phyloP scores from a whole-genome alignment of 2,329 filamentous ascomycete genomes.

The Penicillium sumatraense region DNA sequence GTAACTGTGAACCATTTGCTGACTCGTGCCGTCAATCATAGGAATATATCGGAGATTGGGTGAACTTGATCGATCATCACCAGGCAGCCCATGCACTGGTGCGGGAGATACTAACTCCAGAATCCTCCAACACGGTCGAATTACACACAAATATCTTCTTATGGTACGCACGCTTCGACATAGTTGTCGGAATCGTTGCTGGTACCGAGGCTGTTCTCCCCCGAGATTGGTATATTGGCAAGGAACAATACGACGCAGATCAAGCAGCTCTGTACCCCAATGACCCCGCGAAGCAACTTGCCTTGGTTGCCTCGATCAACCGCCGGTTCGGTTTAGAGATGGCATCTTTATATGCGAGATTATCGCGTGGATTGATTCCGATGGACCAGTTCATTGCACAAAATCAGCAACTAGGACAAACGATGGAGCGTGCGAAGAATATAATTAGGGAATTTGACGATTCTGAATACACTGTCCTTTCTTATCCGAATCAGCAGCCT shows the following conservation, averaged over 20 bases:
- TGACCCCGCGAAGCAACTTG: slow-evolving; percentile 68
- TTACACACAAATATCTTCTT: slow-evolving; percentile 73
- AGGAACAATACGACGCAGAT: slow-evolving; percentile 65
- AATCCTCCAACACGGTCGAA: slow-evolving; percentile 72
- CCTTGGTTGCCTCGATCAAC: slow-evolving; percentile 67
- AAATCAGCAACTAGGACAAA: slow-evolving; percentile 58
- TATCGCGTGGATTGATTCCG: slow-evolving; percentile 66
- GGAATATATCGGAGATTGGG: slow-evolving; percentile 96
- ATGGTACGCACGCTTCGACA: slow-evolving; percentile 93
- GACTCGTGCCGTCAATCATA: slow-evolving; percentile 41
- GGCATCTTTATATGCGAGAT: slow-evolving; percentile 73
- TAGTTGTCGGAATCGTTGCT: slow-evolving; percentile 81
- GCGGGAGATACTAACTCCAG: slow-evolving; percentile 74
- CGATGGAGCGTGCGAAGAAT: slow-evolving; percentile 45
- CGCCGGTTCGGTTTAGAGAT: slow-evolving; percentile 80
- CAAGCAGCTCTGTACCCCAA: slow-evolving; percentile 64
- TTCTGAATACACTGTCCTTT: slow-evolving; percentile 64
- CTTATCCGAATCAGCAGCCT: slow-evolving; percentile 62
- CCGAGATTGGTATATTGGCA: slow-evolving; percentile 75
- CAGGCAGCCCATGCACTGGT: slow-evolving; percentile 85
- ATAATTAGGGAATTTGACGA: slow-evolving; percentile 69
- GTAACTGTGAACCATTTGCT: slow-evolving; percentile 4
- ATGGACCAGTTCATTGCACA: slow-evolving; percentile 68
- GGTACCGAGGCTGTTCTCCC: slow-evolving; percentile 75
- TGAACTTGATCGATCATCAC: slow-evolving; percentile 90